phyloP scores from a whole-genome alignment of 2,329 filamentous ascomycete genomes.

The Fusarium setosum region DNA sequence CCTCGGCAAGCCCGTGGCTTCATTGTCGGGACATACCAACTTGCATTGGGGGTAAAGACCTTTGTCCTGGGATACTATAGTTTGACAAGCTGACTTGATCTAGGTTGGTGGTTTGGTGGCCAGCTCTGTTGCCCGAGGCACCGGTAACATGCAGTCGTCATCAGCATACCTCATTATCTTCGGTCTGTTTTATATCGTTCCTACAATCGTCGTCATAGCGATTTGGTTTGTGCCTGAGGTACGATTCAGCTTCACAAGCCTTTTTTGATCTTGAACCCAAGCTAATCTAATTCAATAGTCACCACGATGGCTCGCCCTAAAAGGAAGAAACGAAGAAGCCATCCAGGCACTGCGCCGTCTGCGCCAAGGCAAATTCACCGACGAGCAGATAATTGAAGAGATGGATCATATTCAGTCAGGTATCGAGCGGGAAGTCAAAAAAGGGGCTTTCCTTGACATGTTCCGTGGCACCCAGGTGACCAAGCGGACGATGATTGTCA shows the following conservation, averaged over 20 bases:
- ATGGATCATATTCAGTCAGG: conserved; percentile 8
- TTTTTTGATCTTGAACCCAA: no score
- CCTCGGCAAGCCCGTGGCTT: conserved; percentile 43
- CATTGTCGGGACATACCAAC: conserved; percentile 46
- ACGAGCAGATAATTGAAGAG: conserved; percentile 39
- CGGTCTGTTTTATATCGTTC: conserved; percentile 49
- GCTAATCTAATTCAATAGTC: conserved; percentile 31
- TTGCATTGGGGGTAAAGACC: conserved; percentile 24
- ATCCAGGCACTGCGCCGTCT: conserved; percentile 38
- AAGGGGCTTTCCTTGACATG: conserved; percentile 1
- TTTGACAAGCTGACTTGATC: conserved; percentile 3
- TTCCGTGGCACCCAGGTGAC: not conserved
- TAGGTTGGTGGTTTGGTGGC: conserved; percentile 1
- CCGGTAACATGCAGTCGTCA: conserved; percentile 33
- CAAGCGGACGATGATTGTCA: no score
- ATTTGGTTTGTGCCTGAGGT: conserved; percentile 10
- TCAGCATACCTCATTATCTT: conserved; percentile 47
- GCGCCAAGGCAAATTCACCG: conserved; percentile 36
- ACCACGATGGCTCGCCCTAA: conserved; percentile 45
- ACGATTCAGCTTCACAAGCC: no score
- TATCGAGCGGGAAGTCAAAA: not conserved
- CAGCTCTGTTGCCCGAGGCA: conserved; percentile 28
- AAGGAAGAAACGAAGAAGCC: conserved; percentile 44
- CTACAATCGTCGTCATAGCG: conserved; percentile 37
- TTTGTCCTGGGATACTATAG: no score